phyloP scores from a whole-genome alignment of 1,284 basidiomycete species.

The Peniophora sp. region DNA sequence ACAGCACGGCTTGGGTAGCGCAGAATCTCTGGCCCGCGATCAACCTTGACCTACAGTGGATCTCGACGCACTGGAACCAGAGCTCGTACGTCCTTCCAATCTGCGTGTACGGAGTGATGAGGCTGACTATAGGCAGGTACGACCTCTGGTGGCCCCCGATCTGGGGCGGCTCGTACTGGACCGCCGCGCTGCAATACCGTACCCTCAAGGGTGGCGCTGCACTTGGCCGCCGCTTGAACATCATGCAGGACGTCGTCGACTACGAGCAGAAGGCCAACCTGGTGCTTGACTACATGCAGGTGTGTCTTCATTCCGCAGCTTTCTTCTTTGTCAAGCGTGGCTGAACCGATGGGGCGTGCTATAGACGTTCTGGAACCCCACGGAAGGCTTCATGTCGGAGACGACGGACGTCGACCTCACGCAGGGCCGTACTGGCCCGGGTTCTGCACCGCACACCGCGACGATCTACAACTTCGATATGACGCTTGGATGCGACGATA shows the following conservation, averaged over 20 bases:
- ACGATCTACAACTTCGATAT: slow-evolving; percentile 26
- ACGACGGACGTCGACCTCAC: background rate
- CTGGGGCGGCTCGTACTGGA: background rate
- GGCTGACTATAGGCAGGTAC: background rate
- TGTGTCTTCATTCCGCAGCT: background rate
- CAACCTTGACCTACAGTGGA: background rate
- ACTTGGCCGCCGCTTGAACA: background rate
- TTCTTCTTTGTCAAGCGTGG: no score
- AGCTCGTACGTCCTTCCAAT: background rate
- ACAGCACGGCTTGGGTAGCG: background rate
- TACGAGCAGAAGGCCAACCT: background rate
- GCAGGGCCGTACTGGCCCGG: no score
- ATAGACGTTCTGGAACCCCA: slow-evolving; percentile 1
- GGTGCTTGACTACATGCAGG: background rate
- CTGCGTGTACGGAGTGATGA: background rate
- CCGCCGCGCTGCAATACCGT: background rate
- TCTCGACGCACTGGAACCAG: background rate
- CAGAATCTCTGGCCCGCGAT: background rate
- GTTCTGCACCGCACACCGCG: background rate
- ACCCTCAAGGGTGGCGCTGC: background rate
- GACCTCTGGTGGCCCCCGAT: background rate
- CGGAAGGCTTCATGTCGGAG: background rate
- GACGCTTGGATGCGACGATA: slow-evolving; percentile 39
- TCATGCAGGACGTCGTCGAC: background rate
- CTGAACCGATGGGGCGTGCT: no score